Percentiles rank a stretch among this genome's conserved stretches.
Conservation (phyloP, 768 basidiomycete species). For the Pleurotus salmoneostramineus region DNA sequence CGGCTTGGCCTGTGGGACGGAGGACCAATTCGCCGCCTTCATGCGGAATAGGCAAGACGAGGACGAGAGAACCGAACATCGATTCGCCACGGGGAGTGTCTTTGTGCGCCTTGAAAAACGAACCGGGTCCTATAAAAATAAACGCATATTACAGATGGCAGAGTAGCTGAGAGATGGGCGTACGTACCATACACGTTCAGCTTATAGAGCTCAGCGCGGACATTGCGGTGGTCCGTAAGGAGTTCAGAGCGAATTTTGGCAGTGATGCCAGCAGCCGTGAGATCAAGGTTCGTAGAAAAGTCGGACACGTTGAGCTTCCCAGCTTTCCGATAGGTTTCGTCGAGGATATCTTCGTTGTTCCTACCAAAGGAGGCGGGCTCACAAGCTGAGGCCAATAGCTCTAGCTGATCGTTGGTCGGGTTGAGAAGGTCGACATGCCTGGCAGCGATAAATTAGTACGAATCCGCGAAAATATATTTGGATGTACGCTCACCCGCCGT, state of each 20-base stretch:
- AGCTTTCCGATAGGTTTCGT: slow-evolving; percentile 31
- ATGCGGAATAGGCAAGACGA: slow-evolving; percentile 44
- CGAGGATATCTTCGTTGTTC: slow-evolving; percentile 23
- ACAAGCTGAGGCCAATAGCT: slow-evolving; percentile 26
- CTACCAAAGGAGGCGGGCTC: slow-evolving; percentile 27
- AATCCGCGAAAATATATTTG: too few relatives aligned
- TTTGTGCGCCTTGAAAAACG: slow-evolving; percentile 47
- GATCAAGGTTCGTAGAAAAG: slow-evolving; percentile 23
- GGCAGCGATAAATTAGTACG: too few relatives aligned
- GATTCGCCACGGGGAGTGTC: slow-evolving; percentile 39
- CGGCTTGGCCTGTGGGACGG: slow-evolving; percentile 22
- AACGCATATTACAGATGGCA: not conserved
- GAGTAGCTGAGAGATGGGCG: not conserved
- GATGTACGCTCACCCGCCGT: not conserved
- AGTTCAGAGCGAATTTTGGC: slow-evolving; percentile 18
- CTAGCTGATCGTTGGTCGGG: slow-evolving; percentile 1
- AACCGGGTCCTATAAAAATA: slow-evolving; percentile 26
- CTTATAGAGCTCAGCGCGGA: slow-evolving; percentile 28
- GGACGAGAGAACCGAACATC: slow-evolving; percentile 51
- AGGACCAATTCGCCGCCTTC: slow-evolving; percentile 41
- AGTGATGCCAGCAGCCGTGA: slow-evolving; percentile 19
- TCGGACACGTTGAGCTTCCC: slow-evolving; percentile 24
- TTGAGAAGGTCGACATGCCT: not conserved
- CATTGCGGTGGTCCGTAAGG: slow-evolving; percentile 9
- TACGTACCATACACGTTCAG: slow-evolving; percentile 33